These are phyloP conservation scores for Elsinoe necatrix DNA, from an alignment of 2,329 filamentous ascomycete species.

Conservation along the genomic window DNA sequence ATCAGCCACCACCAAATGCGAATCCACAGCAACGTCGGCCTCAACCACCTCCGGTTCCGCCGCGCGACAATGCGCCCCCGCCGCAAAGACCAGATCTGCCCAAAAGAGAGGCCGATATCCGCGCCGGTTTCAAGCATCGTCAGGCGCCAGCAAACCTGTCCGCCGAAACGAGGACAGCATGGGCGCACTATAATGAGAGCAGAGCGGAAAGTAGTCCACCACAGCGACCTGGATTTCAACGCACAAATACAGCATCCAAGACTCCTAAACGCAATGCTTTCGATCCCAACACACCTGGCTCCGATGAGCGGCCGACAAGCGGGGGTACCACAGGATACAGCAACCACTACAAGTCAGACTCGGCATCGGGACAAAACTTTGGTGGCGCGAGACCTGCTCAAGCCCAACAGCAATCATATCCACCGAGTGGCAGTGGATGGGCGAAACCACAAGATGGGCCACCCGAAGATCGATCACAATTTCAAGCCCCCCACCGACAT, in stretches of 20 bases:
- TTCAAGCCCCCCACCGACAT: neutral
- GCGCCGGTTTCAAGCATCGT: slow-evolving; percentile 29
- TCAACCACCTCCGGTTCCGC: slow-evolving; percentile 20
- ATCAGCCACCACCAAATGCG: slow-evolving; percentile 19
- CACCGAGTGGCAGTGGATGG: slow-evolving; percentile 46
- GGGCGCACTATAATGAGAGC: slow-evolving; percentile 27
- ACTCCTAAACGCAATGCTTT: slow-evolving; percentile 49
- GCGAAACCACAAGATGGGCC: slow-evolving; percentile 29
- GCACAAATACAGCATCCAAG: slow-evolving; percentile 31
- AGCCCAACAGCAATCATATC: slow-evolving; percentile 34
- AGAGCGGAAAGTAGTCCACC: slow-evolving; percentile 17
- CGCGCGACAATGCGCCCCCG: neutral
- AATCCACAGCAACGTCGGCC: slow-evolving; percentile 22
- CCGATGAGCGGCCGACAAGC: slow-evolving; percentile 49
- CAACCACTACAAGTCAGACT: slow-evolving; percentile 10
- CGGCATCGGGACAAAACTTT: neutral
- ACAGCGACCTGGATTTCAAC: slow-evolving; percentile 28
- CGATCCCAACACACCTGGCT: slow-evolving; percentile 49
- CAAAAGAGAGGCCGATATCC: slow-evolving; percentile 31
- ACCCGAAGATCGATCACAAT: neutral
- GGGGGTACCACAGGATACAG: slow-evolving; percentile 34
- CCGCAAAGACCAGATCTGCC: slow-evolving; percentile 24
- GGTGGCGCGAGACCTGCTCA: neutral
- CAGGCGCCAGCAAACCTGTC: slow-evolving; percentile 19
- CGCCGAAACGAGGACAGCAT: slow-evolving; percentile 28